These are phyloP conservation scores for Kurtzmaniella quercitrusa DNA, from an alignment of 1,139 yeast species.

Conservation along the genomic window DNA sequence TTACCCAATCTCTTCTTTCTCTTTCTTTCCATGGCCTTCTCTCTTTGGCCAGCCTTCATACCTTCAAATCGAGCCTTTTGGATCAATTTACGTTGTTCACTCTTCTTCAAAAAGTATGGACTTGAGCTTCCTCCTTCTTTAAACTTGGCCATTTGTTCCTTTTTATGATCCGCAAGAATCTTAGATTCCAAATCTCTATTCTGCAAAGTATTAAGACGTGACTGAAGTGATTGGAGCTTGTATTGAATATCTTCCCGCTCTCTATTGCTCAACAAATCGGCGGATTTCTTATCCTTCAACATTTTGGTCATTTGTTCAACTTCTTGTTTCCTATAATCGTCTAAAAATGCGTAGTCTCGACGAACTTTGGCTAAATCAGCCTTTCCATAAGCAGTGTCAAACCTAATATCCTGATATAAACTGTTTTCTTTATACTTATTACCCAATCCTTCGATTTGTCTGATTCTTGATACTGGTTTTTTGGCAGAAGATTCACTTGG, in stretches of 20 bases:
- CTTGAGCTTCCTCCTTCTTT: slow-evolving; percentile 47
- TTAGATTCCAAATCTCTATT: slow-evolving; percentile 71
- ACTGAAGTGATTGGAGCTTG: slow-evolving; percentile 57
- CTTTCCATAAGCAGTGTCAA: slow-evolving; percentile 85
- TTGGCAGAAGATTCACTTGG: slow-evolving; percentile 74
- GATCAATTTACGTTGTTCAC: slow-evolving; percentile 79
- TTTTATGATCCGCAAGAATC: slow-evolving; percentile 53
- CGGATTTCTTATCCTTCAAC: slow-evolving; percentile 53
- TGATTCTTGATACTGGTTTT: slow-evolving; percentile 61
- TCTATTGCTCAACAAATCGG: slow-evolving; percentile 34
- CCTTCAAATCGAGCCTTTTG: slow-evolving; percentile 84
- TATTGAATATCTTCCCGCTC: slow-evolving; percentile 56
- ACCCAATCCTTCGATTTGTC: slow-evolving; percentile 73
- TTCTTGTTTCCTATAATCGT: slow-evolving; percentile 78
- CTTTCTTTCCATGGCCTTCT: slow-evolving; percentile 86
- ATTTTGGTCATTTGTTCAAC: slow-evolving; percentile 54
- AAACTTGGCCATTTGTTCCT: slow-evolving; percentile 40
- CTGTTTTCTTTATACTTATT: slow-evolving; percentile 34
- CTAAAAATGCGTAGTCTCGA: slow-evolving; percentile 77
- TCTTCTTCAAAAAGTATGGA: slow-evolving; percentile 66
- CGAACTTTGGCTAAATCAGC: slow-evolving; percentile 67
- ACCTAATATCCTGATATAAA: slow-evolving; percentile 74
- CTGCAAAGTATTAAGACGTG: slow-evolving; percentile 73
- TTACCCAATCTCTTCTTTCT: slow-evolving; percentile 90
- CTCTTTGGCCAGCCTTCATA: slow-evolving; percentile 81